Conservation (phyloP, 2,329 filamentous ascomycete species). For the Celoporthe dispersa region DNA sequence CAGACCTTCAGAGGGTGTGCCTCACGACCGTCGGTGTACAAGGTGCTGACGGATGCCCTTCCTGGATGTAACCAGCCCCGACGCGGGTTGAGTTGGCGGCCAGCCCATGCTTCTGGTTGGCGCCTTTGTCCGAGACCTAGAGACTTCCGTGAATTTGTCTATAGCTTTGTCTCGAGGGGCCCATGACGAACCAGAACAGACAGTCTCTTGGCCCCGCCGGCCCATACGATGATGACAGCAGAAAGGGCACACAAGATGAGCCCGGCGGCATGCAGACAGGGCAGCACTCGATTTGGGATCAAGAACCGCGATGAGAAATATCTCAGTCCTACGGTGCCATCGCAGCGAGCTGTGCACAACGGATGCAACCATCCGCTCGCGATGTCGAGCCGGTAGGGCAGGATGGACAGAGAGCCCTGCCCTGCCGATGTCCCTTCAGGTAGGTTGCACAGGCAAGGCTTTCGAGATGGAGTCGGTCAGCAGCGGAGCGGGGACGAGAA, state of each 20-base stretch:
- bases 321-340: background rate
- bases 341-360: background rate
- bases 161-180: background rate
- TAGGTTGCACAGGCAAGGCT: slow-evolving; percentile 19
- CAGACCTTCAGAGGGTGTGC: slow-evolving; percentile 5
- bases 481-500: background rate
- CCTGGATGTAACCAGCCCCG: slow-evolving; percentile 11
- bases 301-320: background rate
- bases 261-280: background rate
- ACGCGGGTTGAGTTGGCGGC: slow-evolving; percentile 13
- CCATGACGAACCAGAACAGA: background rate
- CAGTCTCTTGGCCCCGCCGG: background rate
- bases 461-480: slow-evolving; percentile 9
- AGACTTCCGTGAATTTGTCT: background rate
- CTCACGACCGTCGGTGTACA: slow-evolving; percentile 2
- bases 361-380: background rate
- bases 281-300: background rate
- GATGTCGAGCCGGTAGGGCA: slow-evolving; percentile 14
- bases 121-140: slow-evolving; percentile 6
- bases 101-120: slow-evolving; percentile 8
- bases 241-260: background rate
- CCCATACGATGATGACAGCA: slow-evolving; percentile 1
- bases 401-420: slow-evolving; percentile 7
- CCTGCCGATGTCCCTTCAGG: slow-evolving; percentile 2
- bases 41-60: slow-evolving; percentile 17